Evolutionary conservation across 371 early-diverging fungal species (phyloP), one percentile per base, ranked within the genome.

Genomic region (Lichtheimia ornata): DNA sequence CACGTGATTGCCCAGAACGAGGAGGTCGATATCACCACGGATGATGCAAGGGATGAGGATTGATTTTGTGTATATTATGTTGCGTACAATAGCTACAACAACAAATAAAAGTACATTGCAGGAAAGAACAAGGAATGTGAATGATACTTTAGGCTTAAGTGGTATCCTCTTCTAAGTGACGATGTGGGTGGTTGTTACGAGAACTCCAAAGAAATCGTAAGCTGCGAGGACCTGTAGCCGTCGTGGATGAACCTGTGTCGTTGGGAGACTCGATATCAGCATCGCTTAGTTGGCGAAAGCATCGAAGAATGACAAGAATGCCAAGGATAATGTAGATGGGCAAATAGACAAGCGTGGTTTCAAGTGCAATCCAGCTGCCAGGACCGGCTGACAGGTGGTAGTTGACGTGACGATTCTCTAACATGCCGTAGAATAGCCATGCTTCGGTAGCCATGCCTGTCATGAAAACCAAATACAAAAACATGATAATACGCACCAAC

Each of bases 351-450:
- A 56, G 11, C 27, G 42, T 40, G 15, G 57, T 61, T 58, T 65
- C 66, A 30, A 65, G 41, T 25, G 57, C 22, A 17, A 61, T 61
- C 61, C 61, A 61, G 17, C 14, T 27, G 35, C 35, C 35, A 35
- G 35, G 35, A 35, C 35, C 35, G 35, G 35, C 35, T 35, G 35
- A 35, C 35, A 35, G 11, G 11, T 35, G 35, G 14, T 53, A 49
- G 5, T 25, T 50, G 17, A 27, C 41, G 18, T 53, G 47, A 11
- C 40, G 63, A 11, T 56, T 42, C 11, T 24, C 51, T 20, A 60
- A 35, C 55, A 64, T 59, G 30, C 53, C 45, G 50, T 60, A 72
- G 42, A 60, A 64, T 5, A 69, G 30, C 76, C 76, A 76, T 17
- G 59, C 53, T 40, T 65, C 56, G 2, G 52, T 9, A 27, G 63